Percentiles rank a stretch among this genome's conserved stretches.
phyloP scores from a whole-genome alignment of 768 basidiomycete species.

The Auricularia heimuer region DNA sequence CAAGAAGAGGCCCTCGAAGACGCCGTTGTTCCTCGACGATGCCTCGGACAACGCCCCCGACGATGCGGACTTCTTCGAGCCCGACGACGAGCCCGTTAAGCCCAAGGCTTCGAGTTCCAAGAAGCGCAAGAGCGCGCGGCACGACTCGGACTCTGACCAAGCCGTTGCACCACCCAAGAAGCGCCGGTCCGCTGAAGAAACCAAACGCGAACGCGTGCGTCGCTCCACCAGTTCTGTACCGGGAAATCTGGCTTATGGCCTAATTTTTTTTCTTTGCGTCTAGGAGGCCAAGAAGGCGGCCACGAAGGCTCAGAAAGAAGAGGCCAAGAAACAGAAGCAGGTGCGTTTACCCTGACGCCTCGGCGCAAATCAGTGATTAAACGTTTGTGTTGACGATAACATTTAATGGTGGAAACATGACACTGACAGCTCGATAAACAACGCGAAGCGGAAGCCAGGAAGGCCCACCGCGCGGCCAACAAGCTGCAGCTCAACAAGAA shows the following conservation, averaged over 20 bases:
- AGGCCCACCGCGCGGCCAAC: not conserved
- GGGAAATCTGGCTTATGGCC: not conserved
- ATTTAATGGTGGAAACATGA: not conserved
- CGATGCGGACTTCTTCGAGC: not conserved
- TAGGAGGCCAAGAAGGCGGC: not conserved
- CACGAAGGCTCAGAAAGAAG: not conserved
- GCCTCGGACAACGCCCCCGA: not conserved
- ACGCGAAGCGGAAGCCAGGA: not conserved
- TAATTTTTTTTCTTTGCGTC: not conserved
- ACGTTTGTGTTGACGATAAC: too few relatives aligned
- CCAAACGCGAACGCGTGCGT: not conserved
- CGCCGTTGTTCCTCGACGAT: too few relatives aligned
- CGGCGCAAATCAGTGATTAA: not conserved
- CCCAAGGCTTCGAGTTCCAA: not conserved
- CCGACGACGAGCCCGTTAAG: not conserved
- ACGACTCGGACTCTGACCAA: not conserved
- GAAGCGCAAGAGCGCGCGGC: not conserved
- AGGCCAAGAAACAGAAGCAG: not conserved
- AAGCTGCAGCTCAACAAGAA: conserved; percentile 2
- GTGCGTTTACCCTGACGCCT: not conserved
- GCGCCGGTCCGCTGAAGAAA: not conserved
- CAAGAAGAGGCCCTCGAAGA: too few relatives aligned
- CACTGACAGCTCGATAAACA: not conserved
- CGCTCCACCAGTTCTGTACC: not conserved
- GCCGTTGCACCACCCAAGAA: not conserved